Evolutionary conservation across 2,329 filamentous ascomycete genomes (phyloP), one percentile per base, ranked within the genome.

Genomic region (Aspergillus sergii): DNA sequence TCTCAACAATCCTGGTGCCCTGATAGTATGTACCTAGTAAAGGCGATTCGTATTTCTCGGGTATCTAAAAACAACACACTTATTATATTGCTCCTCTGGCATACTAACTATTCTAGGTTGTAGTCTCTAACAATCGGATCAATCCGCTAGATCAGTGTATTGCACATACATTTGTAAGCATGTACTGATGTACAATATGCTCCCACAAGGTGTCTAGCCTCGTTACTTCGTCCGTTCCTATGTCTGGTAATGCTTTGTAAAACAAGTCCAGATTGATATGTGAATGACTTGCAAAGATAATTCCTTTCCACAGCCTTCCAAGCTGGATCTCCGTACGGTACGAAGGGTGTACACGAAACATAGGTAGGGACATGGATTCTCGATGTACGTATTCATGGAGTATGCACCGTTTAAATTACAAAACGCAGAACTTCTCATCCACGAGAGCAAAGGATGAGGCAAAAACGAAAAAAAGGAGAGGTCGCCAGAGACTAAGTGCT

Each of bases 361-460:
- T 36, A 36, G 28, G 43, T 43, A 53, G 28, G 36, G 54, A 55
- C 48, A 54, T 55, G 36, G 58, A 19, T 55, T 55, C 51, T 39
- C 11, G 12, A 26, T 23, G 32, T 39, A n/a, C 39, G 39, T n/a
- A 55, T 48, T 14, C 12, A 28, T 28, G 43, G 43, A 32, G 28
- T 53, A 55, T 39, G 51, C 51, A 16, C n/a, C n/a, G 21, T 55
- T 55, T 55, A 39, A 55, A 55, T 55, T 55, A 55, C 51, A 39
- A 6, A 39, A 39, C 39, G 58, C 39, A 45, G 28, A 28, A 43
- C 16, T 8, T 43, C 43, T 34, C 30, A 45, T 23, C 26, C 57
- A 57, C 45, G 30, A 36, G 57, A 58, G 41, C 26, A 19, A 46
- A 46, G 43, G 19, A 50, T 19, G 30, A 58, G 43, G 43, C 30